A percentile compares a stretch with the other conserved stretches of the same genome.
phyloP scores from a whole-genome alignment of 2,329 filamentous ascomycete genomes.

The Penicillium vulpinum region DNA sequence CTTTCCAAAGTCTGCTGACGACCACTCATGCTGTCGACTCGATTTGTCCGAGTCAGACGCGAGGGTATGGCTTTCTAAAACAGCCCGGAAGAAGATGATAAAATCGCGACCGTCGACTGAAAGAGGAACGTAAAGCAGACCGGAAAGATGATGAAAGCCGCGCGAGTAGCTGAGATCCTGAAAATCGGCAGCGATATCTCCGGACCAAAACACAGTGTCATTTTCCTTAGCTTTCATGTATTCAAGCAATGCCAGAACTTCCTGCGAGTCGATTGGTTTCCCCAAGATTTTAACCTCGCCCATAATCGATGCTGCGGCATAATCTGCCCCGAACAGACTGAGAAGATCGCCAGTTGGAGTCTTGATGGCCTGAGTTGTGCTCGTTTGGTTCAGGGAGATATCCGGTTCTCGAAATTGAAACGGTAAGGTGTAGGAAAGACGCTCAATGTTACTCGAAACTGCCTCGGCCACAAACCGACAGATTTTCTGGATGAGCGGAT shows the following conservation, averaged over 20 bases:
- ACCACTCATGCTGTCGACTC: conserved; percentile 74
- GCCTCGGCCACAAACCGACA: conserved; percentile 83
- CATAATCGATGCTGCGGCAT: conserved; percentile 75
- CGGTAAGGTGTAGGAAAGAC: conserved; percentile 77
- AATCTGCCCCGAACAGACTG: conserved; percentile 80
- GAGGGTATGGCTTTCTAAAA: conserved; percentile 44
- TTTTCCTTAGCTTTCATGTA: conserved; percentile 74
- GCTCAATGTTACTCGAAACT: conserved; percentile 80
- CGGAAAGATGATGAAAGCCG: conserved; percentile 73
- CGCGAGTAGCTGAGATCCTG: conserved; percentile 76
- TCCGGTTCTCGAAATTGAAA: conserved; percentile 80
- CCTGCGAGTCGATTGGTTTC: conserved; percentile 70
- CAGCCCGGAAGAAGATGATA: conserved; percentile 80
- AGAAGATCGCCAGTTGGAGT: conserved; percentile 81
- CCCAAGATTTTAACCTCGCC: conserved; percentile 84
- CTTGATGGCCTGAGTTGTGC: conserved; percentile 73
- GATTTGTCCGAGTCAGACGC: not conserved
- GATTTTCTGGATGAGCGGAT: conserved; percentile 85
- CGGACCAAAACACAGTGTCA: conserved; percentile 71
- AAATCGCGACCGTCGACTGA: conserved; percentile 74
- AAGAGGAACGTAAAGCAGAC: conserved; percentile 76
- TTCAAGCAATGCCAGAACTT: conserved; percentile 77
- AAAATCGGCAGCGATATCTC: conserved; percentile 72
- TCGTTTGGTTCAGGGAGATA: conserved; percentile 69
- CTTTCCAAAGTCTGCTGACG: conserved; percentile 81